Evolutionary conservation across 768 basidiomycete genomes (phyloP), one percentile per base, ranked within the genome.

Genomic region (Leucocoprinus birnbaumii): DNA sequence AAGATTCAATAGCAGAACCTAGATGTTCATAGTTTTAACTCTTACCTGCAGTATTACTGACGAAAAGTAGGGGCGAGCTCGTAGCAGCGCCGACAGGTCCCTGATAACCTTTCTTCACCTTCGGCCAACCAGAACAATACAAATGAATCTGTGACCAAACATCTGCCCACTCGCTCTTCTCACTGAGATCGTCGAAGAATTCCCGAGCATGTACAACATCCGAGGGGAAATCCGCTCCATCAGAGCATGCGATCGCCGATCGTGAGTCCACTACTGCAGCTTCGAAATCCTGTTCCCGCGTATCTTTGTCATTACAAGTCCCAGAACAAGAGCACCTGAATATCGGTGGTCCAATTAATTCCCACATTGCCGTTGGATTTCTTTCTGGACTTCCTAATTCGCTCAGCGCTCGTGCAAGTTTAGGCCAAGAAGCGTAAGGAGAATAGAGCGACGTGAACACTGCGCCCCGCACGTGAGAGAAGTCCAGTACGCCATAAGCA

Each of bases 1-100:
- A 5, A 31, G 11, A 5, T 11, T 31, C 31, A 45, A 14, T 9
- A 8, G n/a, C 14, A 10, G 5, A 10, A 4, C 4, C 24, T n/a
- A 25, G 16, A 46, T 6, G 45, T 24, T 21, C 7, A 42, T 7
- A 2, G 25, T 22, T 6, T 19, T 26, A 26, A 27, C 6, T 9
- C 11, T 34, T 45, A 72, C 72, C 73, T 37, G 69, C 71, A 8
- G 73, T 74, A 55, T 77, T 77, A 0, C 74, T 73, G 31, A 77
- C 65, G 18, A 75, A 46, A 0, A 77, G 63, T 10, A 77, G 57
- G 0, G 75, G 75, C 54, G 66, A 62, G 53, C 73, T 75, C 13
- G 74, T 75, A 47, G 71, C 73, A 11, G 58, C 71, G 10, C 58
- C 53, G 50, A 75, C 70, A 8, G 72, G 71, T 41, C 73, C 73